Evolutionary conservation across 2,329 filamentous ascomycete species (phyloP).

Genomic region (Neofusicoccum ribis): DNA sequence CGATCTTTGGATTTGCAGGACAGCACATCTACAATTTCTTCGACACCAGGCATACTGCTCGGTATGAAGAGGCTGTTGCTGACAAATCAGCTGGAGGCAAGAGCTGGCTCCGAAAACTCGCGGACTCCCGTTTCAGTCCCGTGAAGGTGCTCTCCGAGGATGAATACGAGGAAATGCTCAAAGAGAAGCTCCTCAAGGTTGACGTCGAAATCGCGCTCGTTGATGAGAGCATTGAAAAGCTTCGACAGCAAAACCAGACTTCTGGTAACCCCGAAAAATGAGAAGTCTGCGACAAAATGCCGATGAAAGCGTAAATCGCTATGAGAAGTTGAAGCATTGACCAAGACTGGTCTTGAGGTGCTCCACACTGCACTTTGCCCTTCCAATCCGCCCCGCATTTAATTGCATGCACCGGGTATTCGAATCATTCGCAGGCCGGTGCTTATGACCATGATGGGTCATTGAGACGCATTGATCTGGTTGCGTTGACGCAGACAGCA

Average conservation of each 20-base stretch:
- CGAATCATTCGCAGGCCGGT: too few species aligned
- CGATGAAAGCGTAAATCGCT: too few species aligned
- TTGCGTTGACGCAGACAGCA: too few species aligned
- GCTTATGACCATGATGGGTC: too few species aligned
- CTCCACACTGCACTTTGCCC: too few species aligned
- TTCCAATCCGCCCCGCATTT: too few species aligned
- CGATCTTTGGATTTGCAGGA: conserved; percentile 57
- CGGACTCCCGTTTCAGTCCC: conserved; percentile 69
- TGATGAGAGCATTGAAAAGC: conserved; percentile 68
- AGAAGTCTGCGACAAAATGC: background rate
- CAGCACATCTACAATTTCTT: conserved; percentile 57
- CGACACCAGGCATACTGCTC: conserved; percentile 34
- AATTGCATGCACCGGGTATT: too few species aligned
- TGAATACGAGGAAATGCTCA: conserved; percentile 70
- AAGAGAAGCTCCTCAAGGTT: conserved; percentile 68
- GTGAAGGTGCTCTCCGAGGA: conserved; percentile 69
- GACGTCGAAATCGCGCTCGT: conserved; percentile 77
- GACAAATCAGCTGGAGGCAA: conserved; percentile 37
- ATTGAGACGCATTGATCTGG: too few species aligned
- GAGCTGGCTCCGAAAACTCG: conserved; percentile 51
- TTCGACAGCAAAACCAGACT: conserved; percentile 35
- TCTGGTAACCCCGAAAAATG: background rate
- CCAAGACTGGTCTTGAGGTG: too few species aligned
- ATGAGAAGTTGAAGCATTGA: background rate
- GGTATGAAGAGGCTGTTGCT: conserved; percentile 21